phyloP scores from a whole-genome alignment of 495 filamentous ascomycete genomes.

The Penicillium turbatum region DNA sequence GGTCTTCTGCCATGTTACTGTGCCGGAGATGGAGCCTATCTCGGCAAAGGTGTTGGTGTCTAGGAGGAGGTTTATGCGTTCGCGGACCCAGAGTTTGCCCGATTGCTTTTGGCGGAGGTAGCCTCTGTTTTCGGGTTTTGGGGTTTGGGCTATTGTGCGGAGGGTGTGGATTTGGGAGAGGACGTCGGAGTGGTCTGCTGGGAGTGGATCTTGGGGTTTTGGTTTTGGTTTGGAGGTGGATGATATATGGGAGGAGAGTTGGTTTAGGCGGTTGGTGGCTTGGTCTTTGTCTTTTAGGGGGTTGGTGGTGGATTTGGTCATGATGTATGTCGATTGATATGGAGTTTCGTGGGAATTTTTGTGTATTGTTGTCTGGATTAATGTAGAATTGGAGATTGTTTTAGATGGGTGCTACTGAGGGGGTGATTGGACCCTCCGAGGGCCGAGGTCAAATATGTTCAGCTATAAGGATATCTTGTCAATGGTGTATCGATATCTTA shows the following conservation, averaged over 20 bases:
- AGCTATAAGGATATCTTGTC: conserved; percentile 8
- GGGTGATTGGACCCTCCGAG: conserved; percentile 13
- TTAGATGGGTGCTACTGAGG: conserved; percentile 5
- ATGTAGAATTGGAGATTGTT: neutral
- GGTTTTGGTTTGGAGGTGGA: conserved; percentile 12
- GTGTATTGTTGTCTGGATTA: neutral
- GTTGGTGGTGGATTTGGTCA: conserved; percentile 15
- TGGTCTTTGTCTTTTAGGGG: conserved; percentile 8
- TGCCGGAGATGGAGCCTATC: conserved; percentile 56
- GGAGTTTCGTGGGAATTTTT: neutral
- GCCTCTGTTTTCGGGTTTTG: conserved; percentile 49
- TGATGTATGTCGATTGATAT: conserved; percentile 11
- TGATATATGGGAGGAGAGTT: conserved; percentile 34
- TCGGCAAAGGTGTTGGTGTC: conserved; percentile 52
- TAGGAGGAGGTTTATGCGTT: conserved; percentile 53
- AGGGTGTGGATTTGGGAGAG: conserved; percentile 49
- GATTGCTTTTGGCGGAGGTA: conserved; percentile 58
- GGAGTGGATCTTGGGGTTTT: conserved; percentile 34
- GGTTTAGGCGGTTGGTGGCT: conserved; percentile 34
- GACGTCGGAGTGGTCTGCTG: conserved; percentile 59
- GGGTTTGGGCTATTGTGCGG: conserved; percentile 47
- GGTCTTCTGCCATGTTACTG: conserved; percentile 52
- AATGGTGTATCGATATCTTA: neutral
- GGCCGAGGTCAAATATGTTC: conserved; percentile 11
- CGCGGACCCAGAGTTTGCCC: conserved; percentile 63